Conservation (phyloP, 2,329 filamentous ascomycete genomes). For the Fusarium tjaetaba region DNA sequence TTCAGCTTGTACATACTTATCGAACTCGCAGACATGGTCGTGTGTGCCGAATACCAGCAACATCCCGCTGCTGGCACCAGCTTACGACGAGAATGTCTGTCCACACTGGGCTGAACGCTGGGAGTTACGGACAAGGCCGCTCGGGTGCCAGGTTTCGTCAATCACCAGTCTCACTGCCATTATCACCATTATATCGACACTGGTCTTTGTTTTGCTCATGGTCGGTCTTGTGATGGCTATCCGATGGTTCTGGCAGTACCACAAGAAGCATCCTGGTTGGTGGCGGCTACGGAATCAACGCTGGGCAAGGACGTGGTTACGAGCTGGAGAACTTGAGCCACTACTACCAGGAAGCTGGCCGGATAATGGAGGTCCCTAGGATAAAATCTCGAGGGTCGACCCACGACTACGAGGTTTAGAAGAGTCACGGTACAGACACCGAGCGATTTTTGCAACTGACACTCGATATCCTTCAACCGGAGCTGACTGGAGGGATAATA, state of each 20-base stretch:
- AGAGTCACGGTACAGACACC: not conserved
- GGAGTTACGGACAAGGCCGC: conserved; percentile 50
- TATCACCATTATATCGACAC: conserved; percentile 44
- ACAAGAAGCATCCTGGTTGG: conserved; percentile 36
- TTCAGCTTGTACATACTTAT: conserved; percentile 3
- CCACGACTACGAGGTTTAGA: conserved; percentile 16
- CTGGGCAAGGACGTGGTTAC: conserved; percentile 21
- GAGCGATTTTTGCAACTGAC: conserved; percentile 22
- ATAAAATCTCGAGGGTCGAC: not conserved
- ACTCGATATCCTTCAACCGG: conserved; percentile 64
- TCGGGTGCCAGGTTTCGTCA: conserved; percentile 51
- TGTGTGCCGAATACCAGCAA: conserved; percentile 62
- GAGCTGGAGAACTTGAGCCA: conserved; percentile 46
- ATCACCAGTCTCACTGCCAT: conserved; percentile 47
- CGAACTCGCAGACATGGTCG: conserved; percentile 56
- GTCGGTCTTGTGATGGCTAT: conserved; percentile 35
- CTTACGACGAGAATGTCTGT: conserved; percentile 60
- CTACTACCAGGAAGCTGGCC: conserved; percentile 38
- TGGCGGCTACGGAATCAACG: conserved; percentile 15
- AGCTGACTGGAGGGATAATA: conserved; percentile 89
- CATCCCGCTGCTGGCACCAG: conserved; percentile 61
- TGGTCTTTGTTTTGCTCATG: conserved; percentile 41
- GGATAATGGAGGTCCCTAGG: not conserved
- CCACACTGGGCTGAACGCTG: conserved; percentile 59
- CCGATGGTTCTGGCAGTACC: conserved; percentile 35